Evolutionary conservation across 805 yeast species (phyloP), one percentile per base, ranked within the genome.

Genomic region (Lachancea kluyveri): DNA sequence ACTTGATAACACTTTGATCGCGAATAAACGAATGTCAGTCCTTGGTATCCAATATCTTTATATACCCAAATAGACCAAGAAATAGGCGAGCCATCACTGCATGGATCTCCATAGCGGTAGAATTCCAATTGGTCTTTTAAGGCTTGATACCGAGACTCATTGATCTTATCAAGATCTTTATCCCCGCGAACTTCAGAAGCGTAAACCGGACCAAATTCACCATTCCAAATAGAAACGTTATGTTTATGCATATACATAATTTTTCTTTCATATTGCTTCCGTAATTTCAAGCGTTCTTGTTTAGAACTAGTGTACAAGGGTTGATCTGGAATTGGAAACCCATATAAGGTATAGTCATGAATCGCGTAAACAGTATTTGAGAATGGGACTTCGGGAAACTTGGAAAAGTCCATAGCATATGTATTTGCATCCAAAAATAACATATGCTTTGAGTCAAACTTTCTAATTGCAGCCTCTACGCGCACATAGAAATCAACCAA

Each of bases 1-100:
- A 68, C 46, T 37, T 62, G 31, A 44, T 46, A 65, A 59, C 68
- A 67, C 39, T 60, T 58, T 21, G 72, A 64, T 12, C 58, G 42
- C 21, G 74, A 71, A 8, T 62, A 50, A 19, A 68, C 73, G 38
- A 59, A 67, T 10, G 70, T 60, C 41, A 70, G 46, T 2, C 73
- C 74, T 52, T 70, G 74, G 46, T 54, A 68, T 1, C 75, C 74
- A 45, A 70, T 63, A 45, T 70, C 74, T 46, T 70, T 70, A 50
- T 70, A 70, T 6, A 68, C 51, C 75, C 75, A 70, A 35, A 70
- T 68, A 5, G 73, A 66, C 74, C 74, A 70, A 17, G 64, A 46
- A 32, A 69, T 68, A 13, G 72, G 66, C 8, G 60, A 19, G 5
- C 52, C 53, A 46, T 65, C 72, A 10, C 72, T 72, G 4, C 69